phyloP scores from a whole-genome alignment of 108 stramenopile genomes.

The Mediolabrus comicus region DNA sequence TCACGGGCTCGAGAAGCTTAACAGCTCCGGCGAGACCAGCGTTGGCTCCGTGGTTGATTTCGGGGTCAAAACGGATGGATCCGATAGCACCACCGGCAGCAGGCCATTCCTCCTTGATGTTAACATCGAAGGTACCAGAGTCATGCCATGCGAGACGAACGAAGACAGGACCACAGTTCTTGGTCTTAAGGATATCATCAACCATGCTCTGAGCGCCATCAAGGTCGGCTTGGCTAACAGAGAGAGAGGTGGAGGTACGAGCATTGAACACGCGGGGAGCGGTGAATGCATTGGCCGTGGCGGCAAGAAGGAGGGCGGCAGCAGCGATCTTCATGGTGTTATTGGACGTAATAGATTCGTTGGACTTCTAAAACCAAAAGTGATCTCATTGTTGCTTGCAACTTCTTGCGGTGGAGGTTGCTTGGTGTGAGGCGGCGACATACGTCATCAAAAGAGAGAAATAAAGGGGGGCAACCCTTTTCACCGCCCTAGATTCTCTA shows the following conservation, averaged over 20 bases:
- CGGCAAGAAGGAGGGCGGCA: slow-evolving; percentile 29
- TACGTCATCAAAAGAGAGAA: no score
- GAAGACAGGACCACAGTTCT: slow-evolving; percentile 84
- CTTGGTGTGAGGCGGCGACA: no score
- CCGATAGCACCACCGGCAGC: slow-evolving; percentile 69
- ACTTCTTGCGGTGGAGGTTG: no score
- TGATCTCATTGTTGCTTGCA: no score
- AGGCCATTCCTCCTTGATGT: slow-evolving; percentile 62
- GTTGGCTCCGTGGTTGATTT: slow-evolving; percentile 91
- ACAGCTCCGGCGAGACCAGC: slow-evolving; percentile 78
- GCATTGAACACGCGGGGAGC: slow-evolving; percentile 4
- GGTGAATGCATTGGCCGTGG: slow-evolving; percentile 31
- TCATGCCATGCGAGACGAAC: slow-evolving; percentile 98
- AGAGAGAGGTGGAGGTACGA: slow-evolving; percentile 21
- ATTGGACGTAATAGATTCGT: not conserved
- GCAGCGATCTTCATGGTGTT: slow-evolving; percentile 43
- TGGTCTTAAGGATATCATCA: slow-evolving; percentile 85
- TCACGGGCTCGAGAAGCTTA: slow-evolving; percentile 81
- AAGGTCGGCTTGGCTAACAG: slow-evolving; percentile 73
- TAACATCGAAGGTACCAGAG: slow-evolving; percentile 82
- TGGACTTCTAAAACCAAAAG: not conserved
- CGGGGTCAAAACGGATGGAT: slow-evolving; percentile 92
- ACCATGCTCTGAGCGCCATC: slow-evolving; percentile 88
- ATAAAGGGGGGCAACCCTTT: no score
- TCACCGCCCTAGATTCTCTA: no score